These are phyloP conservation scores for Funneliformis mosseae DNA, from an alignment of 192 early-diverging fungal species.

Conservation along the genomic window DNA sequence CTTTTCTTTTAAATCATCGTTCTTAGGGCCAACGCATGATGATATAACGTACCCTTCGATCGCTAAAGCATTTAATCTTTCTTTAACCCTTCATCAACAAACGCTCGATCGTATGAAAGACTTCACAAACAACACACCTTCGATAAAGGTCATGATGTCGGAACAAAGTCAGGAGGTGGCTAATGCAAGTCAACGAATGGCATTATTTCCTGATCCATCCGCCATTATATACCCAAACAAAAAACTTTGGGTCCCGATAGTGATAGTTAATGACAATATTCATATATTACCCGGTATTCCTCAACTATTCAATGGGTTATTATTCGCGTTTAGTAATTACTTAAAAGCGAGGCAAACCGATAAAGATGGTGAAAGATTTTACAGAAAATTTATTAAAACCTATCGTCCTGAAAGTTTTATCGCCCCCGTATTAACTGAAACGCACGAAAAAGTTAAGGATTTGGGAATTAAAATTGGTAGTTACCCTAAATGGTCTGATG, in stretches of 20 bases:
- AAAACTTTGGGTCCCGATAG: constrained; percentile 74
- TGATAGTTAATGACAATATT: constrained; percentile 64
- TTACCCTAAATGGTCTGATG: constrained; percentile 56
- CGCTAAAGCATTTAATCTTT: constrained; percentile 56
- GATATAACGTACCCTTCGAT: constrained; percentile 70
- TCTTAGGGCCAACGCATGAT: constrained; percentile 60
- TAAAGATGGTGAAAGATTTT: constrained; percentile 33
- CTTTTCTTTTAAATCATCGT: not conserved
- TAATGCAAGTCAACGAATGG: constrained; percentile 64
- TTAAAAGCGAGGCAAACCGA: constrained; percentile 9
- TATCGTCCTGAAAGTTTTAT: constrained; percentile 50
- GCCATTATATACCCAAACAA: constrained; percentile 45
- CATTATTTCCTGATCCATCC: constrained; percentile 55
- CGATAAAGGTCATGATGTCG: not conserved
- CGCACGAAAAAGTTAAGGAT: constrained; percentile 38
- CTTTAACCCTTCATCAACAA: constrained; percentile 52
- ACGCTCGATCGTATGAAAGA: constrained; percentile 61
- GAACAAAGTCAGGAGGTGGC: not conserved
- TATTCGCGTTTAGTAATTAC: constrained; percentile 39
- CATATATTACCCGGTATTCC: constrained; percentile 74
- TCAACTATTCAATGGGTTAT: constrained; percentile 56
- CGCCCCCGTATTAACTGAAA: constrained; percentile 41
- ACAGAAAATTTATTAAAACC: constrained; percentile 52
- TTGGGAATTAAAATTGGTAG: constrained; percentile 52
- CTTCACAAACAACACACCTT: constrained; percentile 14